These are phyloP conservation scores for Trametes elegans DNA, from an alignment of 768 basidiomycete genomes.

Conservation along the genomic window DNA sequence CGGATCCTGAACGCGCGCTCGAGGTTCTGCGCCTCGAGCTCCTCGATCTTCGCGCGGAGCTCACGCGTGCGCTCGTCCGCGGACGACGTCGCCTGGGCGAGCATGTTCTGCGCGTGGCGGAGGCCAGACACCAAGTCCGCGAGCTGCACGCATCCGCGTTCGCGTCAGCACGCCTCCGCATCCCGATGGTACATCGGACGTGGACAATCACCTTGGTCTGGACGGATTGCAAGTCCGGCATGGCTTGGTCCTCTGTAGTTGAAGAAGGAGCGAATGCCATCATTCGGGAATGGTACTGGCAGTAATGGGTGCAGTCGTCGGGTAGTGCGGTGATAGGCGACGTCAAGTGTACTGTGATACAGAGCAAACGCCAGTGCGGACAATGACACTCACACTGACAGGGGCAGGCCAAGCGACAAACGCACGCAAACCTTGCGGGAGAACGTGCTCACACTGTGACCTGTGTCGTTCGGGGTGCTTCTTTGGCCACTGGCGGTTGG, in stretches of 20 bases:
- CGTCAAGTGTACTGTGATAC: neutral
- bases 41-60: constrained; percentile 31
- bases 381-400: neutral
- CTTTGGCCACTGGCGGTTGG: too few species aligned
- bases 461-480: too few species aligned
- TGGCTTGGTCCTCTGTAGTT: neutral
- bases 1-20: constrained; percentile 29
- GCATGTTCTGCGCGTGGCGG: constrained; percentile 31
- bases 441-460: too few species aligned
- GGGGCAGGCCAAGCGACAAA: neutral
- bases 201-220: neutral
- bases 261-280: too few species aligned
- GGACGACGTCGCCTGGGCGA: constrained; percentile 20
- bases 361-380: neutral
- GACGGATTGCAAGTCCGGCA: neutral
- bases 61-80: constrained; percentile 26
- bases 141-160: constrained; percentile 2
- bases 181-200: neutral
- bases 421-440: too few species aligned
- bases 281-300: neutral
- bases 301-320: neutral
- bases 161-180: neutral
- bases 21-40: constrained; percentile 36
- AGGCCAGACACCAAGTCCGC: neutral
- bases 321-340: neutral